These are phyloP conservation scores for Phyllostachys edulis DNA, from an alignment of 176 grass and related monocot species.

Conservation along the genomic window DNA sequence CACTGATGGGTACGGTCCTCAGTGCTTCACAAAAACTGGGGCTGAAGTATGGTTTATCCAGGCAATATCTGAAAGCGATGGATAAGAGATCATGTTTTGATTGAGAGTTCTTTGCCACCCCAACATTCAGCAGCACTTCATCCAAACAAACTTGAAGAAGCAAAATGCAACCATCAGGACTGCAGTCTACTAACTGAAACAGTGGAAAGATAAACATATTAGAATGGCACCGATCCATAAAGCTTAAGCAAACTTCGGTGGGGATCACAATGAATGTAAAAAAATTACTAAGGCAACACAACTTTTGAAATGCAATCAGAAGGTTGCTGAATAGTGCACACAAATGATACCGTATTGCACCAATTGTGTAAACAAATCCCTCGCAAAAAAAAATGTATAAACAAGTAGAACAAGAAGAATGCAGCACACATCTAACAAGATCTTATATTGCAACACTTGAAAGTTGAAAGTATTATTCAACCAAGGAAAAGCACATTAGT, in stretches of 20 bases:
- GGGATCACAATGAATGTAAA: neutral
- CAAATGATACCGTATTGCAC: too few relatives aligned
- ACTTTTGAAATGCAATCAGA: neutral
- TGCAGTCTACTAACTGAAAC: constrained; percentile 69
- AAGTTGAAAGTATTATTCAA: too few relatives aligned
- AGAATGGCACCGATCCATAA: constrained; percentile 16
- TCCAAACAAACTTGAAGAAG: constrained; percentile 78
- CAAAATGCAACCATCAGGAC: constrained; percentile 61
- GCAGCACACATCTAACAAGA: too few relatives aligned
- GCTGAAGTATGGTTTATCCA: constrained; percentile 68
- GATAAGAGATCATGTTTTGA: constrained; percentile 49
- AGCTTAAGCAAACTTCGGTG: neutral
- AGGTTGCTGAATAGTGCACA: too few relatives aligned
- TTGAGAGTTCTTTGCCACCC: constrained; percentile 36
- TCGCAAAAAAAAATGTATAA: too few relatives aligned
- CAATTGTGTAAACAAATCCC: too few relatives aligned
- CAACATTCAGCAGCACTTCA: constrained; percentile 48
- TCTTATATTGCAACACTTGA: too few relatives aligned
- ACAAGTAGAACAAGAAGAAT: too few relatives aligned
- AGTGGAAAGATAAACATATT: constrained; percentile 24
- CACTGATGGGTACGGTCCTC: constrained; percentile 33
- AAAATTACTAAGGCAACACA: neutral
- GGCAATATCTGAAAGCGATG: constrained; percentile 61
- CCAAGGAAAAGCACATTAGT: too few relatives aligned
- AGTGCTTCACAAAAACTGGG: constrained; percentile 77